Evolutionary conservation across 2,329 filamentous ascomycete genomes (phyloP), one percentile per base, ranked within the genome.

Genomic region (Cryphonectria radicalis): DNA sequence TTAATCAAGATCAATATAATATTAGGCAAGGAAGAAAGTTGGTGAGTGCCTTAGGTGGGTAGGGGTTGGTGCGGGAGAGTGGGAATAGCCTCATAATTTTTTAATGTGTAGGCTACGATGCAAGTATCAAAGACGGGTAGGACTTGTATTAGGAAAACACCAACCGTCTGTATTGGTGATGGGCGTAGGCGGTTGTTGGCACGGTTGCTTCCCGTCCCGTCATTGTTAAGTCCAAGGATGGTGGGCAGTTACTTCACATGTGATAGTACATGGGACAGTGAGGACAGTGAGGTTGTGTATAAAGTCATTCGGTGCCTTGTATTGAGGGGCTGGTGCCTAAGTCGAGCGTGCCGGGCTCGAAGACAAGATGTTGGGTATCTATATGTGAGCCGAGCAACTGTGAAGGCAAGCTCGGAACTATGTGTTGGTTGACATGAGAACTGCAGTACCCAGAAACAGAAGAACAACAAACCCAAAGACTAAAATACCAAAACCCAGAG

Each of bases 311-410:
- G 55, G 25, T 32, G 55, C 55, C 25, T 59, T 59, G 55, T 5
- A 59, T 59, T 59, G 55, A 59, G 55, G 55, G 55, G 28, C 55
- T 59, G 4, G 55, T 59, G 55, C 25, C 14, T 59, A 59, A 59
- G 55, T 13, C 55, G 28, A 57, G n/a, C 53, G 53, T 28, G n/a
- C n/a, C 53, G 32, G 25, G n/a, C 53, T 32, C 25, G 13, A 25
- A 57, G 25, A 57, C 53, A 28, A 57, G 53, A 57, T 55, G 10
- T 55, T 25, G 22, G n/a, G n/a, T 55, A 55, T 50, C 53, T 55
- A 55, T 25, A 55, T 55, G n/a, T 28, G 53, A 55, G 53, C 53
- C 53, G 53, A 57, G 53, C 25, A 28, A 57, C 25, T 57, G 53
- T 57, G 53, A 50, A 50, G 43, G 53, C 53, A 32, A 57, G 7